Evolutionary conservation across 129 eudicot species (phyloP).

Genomic region (Oenanthe sinensis): DNA sequence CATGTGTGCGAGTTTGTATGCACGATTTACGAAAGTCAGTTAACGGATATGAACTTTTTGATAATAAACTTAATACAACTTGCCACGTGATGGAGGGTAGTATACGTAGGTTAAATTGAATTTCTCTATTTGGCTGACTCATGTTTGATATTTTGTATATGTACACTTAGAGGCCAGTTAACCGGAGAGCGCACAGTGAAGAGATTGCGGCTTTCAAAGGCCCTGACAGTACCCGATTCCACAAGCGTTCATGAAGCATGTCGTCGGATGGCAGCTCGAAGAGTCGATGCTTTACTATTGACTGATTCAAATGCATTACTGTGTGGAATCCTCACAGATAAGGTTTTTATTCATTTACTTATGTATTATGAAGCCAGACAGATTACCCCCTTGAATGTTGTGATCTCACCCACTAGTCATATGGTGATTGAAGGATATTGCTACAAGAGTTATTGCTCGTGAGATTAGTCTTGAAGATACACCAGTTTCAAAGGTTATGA

Average conservation of each 20-base stretch:
- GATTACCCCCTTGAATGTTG: neutral
- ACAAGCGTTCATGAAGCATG: slow-evolving; percentile 86
- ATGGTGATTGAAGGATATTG: slow-evolving; percentile 65
- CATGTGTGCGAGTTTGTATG: neutral
- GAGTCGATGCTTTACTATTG: slow-evolving; percentile 85
- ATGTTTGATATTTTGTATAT: neutral
- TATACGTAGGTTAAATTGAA: neutral
- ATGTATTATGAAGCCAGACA: neutral
- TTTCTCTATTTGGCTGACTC: neutral
- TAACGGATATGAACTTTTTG: neutral
- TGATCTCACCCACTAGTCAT: neutral
- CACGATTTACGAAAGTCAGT: neutral
- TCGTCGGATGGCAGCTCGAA: slow-evolving; percentile 88
- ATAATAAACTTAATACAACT: neutral
- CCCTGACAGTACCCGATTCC: slow-evolving; percentile 81
- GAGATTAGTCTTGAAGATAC: slow-evolving; percentile 75
- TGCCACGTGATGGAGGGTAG: neutral
- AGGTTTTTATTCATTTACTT: slow-evolving; percentile 39
- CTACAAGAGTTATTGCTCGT: slow-evolving; percentile 79
- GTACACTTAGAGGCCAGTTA: slow-evolving; percentile 10
- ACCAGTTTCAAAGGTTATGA: slow-evolving; percentile 91
- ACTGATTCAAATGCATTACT: slow-evolving; percentile 89
- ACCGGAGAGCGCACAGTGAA: slow-evolving; percentile 95
- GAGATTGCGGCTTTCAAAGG: slow-evolving; percentile 81
- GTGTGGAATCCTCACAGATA: slow-evolving; percentile 91